Evolutionary conservation across 495 filamentous ascomycete species (phyloP), one percentile per base, ranked within the genome.

Genomic region (Neurospora hispaniola): DNA sequence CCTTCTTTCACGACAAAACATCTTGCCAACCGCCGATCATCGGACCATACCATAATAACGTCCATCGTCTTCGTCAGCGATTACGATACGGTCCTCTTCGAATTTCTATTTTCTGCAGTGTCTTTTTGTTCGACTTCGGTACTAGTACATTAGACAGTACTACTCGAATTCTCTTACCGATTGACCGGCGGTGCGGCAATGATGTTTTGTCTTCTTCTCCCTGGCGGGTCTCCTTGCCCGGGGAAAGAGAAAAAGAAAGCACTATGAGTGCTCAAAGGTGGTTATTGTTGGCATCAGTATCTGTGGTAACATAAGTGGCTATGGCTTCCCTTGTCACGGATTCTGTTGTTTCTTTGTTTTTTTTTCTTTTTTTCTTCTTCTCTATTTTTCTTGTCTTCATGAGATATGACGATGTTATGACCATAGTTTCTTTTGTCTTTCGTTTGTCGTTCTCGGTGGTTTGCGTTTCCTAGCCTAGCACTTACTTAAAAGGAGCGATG

Each of bases 371-470:
- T 66, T 38, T 31, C 18, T 38, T 31, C 18, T 66, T 66, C 35
- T 31, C 18, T 59, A 14, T 27, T 7, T 35, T 16, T 14, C 16
- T 27, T 62, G 35, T 66, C 54, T 66, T 66, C 27, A 66, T 66
- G 54, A 66, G 54, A 66, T 66, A 66, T 66, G 54, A 66, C 54
- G 54, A 66, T 66, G 27, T 66, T 66, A 66, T 66, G 54, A 66
- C 54, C 54, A 27, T 35, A 35, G 54, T 66, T 66, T 66, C 54
- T 38, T 66, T 66, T 66, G 54, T 66, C 16, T 66, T 18, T 66
- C 54, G 6, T 66, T 66, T 66, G 27, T 66, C 2, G 14, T 16
- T 35, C 16, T 48, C 14, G 42, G 12, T 44, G 7, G n/a, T 48
- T n/a, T 48, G 8, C 14, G 54, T 66, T 66, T 31, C 54, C 54